phyloP scores from a whole-genome alignment of 768 basidiomycete genomes.

The Russula compacta region DNA sequence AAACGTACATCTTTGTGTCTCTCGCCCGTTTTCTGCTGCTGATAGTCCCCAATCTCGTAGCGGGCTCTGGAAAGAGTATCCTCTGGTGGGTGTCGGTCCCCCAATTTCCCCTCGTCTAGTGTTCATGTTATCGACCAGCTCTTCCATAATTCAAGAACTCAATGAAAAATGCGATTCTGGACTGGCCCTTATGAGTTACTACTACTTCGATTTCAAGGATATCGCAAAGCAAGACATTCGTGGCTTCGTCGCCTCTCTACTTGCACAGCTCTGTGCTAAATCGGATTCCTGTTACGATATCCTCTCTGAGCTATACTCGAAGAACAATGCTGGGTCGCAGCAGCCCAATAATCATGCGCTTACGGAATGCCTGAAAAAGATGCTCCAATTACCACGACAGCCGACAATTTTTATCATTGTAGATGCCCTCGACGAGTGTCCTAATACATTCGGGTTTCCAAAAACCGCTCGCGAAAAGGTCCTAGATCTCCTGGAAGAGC shows the following conservation, averaged over 20 bases:
- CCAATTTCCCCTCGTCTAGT: background rate
- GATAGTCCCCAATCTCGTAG: background rate
- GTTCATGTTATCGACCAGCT: background rate
- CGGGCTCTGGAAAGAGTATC: background rate
- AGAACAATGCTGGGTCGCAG: background rate
- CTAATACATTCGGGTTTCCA: background rate
- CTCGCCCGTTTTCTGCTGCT: background rate
- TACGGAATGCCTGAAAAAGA: background rate
- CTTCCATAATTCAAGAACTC: background rate
- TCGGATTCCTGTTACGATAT: background rate
- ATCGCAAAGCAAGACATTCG: background rate
- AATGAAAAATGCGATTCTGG: background rate
- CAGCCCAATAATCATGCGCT: background rate
- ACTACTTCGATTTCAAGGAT: background rate
- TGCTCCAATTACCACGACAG: background rate
- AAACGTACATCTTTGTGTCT: background rate
- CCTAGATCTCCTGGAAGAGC: background rate
- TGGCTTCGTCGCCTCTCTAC: background rate
- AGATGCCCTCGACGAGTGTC: background rate
- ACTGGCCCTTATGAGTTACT: background rate
- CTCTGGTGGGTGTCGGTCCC: too few relatives aligned
- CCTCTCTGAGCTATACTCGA: background rate
- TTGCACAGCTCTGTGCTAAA: background rate
- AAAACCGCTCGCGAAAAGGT: background rate
- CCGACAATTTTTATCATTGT: background rate